Evolutionary conservation across 225 moss, liverwort and hornwort species (phyloP), one percentile per base, ranked within the genome.

Genomic region (Neckera pumila): DNA sequence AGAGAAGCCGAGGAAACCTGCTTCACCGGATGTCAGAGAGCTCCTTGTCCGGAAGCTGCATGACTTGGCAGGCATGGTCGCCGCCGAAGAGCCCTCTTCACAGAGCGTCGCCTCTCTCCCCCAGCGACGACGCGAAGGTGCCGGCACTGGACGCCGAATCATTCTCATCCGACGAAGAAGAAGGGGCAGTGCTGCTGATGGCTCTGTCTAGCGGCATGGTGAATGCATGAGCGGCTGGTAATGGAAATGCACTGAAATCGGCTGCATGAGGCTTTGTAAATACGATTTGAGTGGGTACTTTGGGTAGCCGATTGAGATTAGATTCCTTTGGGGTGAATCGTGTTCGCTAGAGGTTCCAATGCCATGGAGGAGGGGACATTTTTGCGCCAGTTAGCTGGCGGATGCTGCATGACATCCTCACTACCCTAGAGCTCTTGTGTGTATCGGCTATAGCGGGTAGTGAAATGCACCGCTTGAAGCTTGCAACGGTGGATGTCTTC

Each of bases 171-270:
- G 90, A 95, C 18, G 95, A 92, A 75, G 90, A 95, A 65, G 91
- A 95, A 71, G 95, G 95, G 4, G 95, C 91, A 27, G 89, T 91
- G 63, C 79, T 95, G 20, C 57, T 93, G 84, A 95, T 95, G 95
- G 95, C 95, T 42, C 85, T 95, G 12, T 93, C 93, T 3, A 91
- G 88, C 54, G 92, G 93, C 76, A 65, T 93, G 84, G 92, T 92
- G 45, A 80, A 86, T 30, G 87, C 86, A 43, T 93, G 83, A 93
- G 45, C 14, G 17, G 53, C 18, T 28, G 31, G 54, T 54, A 57
- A 87, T 28, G 38, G 30, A 56, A 73, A 87, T 85, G 79, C 71
- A 40, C 79, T 47, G 23, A 26, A 80, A 63, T 62, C 28, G 79
- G 86, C 28, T 45, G 84, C 89, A 80, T 34, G 69, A 89, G 90